Conservation (phyloP, 2,329 filamentous ascomycete genomes). For the Thelonectria olida region DNA sequence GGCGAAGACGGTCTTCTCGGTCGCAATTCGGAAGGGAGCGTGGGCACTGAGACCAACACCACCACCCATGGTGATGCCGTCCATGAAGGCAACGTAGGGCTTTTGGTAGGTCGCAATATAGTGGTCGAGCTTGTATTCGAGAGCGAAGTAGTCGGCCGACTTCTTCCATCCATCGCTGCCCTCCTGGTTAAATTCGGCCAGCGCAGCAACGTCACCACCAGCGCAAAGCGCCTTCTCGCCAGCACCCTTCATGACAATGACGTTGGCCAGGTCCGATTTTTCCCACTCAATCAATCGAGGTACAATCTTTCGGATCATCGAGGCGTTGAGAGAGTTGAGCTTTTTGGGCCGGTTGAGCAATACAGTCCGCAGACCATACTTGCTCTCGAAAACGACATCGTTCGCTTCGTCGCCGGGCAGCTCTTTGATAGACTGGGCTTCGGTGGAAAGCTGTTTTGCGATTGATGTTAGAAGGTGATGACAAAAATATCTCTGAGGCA, state of each 20-base stretch:
- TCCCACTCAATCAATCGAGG: slow-evolving; percentile 92
- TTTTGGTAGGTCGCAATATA: slow-evolving; percentile 93
- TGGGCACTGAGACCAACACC: slow-evolving; percentile 95
- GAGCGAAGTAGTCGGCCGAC: slow-evolving; percentile 86
- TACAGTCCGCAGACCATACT: slow-evolving; percentile 89
- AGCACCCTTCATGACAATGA: slow-evolving; percentile 90
- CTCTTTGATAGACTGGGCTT: slow-evolving; percentile 58
- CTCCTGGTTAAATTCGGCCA: slow-evolving; percentile 77
- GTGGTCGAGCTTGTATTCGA: slow-evolving; percentile 97
- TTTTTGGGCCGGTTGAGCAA: slow-evolving; percentile 94
- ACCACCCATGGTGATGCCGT: slow-evolving; percentile 98
- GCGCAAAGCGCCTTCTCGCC: slow-evolving; percentile 90
- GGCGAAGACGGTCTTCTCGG: slow-evolving; percentile 92
- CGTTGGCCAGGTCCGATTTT: slow-evolving; percentile 92
- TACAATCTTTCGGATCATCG: slow-evolving; percentile 95
- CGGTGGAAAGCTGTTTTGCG: slow-evolving; percentile 45
- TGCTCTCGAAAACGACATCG: slow-evolving; percentile 91
- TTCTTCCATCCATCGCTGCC: slow-evolving; percentile 75
- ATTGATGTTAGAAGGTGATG: slow-evolving; percentile 8
- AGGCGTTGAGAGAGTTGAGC: slow-evolving; percentile 90
- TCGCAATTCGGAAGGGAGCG: slow-evolving; percentile 95
- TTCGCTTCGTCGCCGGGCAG: slow-evolving; percentile 77
- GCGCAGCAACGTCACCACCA: slow-evolving; percentile 85
- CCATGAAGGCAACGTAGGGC: slow-evolving; percentile 95
- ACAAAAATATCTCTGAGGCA: not conserved